These are phyloP conservation scores for Trametes versicolor DNA, from an alignment of 1,284 basidiomycete genomes.

Conservation along the genomic window DNA sequence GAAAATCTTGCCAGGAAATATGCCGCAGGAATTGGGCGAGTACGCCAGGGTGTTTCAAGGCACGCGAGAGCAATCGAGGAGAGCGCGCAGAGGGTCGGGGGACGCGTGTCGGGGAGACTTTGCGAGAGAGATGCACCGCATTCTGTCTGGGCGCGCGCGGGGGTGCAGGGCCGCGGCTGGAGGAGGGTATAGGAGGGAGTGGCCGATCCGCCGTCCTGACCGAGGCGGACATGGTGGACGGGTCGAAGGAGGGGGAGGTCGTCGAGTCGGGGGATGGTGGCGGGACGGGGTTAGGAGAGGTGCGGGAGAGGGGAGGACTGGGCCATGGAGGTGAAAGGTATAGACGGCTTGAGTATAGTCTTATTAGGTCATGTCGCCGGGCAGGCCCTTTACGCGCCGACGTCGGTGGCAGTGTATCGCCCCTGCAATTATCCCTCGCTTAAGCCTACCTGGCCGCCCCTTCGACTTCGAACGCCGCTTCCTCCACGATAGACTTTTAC, in stretches of 20 bases:
- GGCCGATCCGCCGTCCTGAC: slow-evolving; percentile 27
- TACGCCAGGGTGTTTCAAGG: slow-evolving; percentile 51
- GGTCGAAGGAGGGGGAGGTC: slow-evolving; percentile 7
- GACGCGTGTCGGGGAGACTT: slow-evolving; percentile 6
- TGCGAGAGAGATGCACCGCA: slow-evolving; percentile 2
- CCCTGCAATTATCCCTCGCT: slow-evolving; percentile 10
- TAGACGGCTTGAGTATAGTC: slow-evolving; percentile 14
- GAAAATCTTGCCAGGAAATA: slow-evolving; percentile 63
- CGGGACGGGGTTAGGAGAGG: slow-evolving; percentile 3
- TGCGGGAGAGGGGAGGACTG: slow-evolving; percentile 6
- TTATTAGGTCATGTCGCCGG: slow-evolving; percentile 19
- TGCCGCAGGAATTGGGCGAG: slow-evolving; percentile 55
- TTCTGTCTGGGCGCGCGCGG: slow-evolving; percentile 7
- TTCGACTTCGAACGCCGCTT: background rate
- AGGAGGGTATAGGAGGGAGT: slow-evolving; percentile 29
- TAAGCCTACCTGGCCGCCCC: background rate
- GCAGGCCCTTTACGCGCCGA: slow-evolving; percentile 9
- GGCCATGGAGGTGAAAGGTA: slow-evolving; percentile 12
- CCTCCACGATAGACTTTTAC: slow-evolving; percentile 7
- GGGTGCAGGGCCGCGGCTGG: slow-evolving; percentile 8
- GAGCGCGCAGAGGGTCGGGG: slow-evolving; percentile 27
- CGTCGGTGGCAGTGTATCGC: slow-evolving; percentile 26
- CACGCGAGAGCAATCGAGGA: slow-evolving; percentile 19
- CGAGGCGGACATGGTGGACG: slow-evolving; percentile 27
- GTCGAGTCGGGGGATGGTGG: slow-evolving; percentile 3